phyloP scores from a whole-genome alignment of 1,284 basidiomycete species.

The Fomes fomentarius region DNA sequence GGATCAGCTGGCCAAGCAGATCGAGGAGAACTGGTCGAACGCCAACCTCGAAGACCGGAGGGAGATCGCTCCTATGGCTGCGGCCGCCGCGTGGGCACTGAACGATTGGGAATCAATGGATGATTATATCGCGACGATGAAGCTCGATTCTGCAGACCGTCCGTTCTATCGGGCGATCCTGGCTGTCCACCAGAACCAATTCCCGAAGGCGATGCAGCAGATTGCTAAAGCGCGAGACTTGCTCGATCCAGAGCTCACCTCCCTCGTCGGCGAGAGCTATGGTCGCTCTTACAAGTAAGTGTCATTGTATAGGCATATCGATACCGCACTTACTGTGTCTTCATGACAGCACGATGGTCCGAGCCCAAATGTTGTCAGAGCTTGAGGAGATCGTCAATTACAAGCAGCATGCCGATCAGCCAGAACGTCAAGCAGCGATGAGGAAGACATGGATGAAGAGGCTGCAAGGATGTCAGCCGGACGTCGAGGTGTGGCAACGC shows the following conservation, averaged over 20 bases:
- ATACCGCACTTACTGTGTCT: too few species aligned
- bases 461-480: conserved; percentile 94
- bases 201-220: conserved; percentile 87
- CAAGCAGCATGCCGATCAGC: conserved; percentile 94
- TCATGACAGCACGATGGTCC: conserved; percentile 83
- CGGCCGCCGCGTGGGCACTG: conserved; percentile 96
- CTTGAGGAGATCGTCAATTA: conserved; percentile 98
- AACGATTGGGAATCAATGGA: conserved; percentile 99
- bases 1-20: conserved; percentile 88
- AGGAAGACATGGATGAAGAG: conserved; percentile 95
- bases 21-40: conserved; percentile 89
- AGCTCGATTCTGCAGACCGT: conserved; percentile 90
- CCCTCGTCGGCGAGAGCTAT: conserved; percentile 95
- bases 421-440: conserved; percentile 86
- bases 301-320: background rate
- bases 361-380: conserved; percentile 98
- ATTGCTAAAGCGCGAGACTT: conserved; percentile 96
- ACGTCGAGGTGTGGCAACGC: conserved; percentile 99
- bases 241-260: conserved; percentile 90
- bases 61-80: conserved; percentile 95
- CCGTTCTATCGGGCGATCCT: conserved; percentile 97
- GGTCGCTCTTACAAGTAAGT: conserved; percentile 93
- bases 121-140: conserved; percentile 95
- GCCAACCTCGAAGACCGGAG: conserved; percentile 85
- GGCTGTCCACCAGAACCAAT: conserved; percentile 95